These are phyloP conservation scores for Malbranchea zuffiana DNA, from an alignment of 2,329 filamentous ascomycete species.

Conservation along the genomic window DNA sequence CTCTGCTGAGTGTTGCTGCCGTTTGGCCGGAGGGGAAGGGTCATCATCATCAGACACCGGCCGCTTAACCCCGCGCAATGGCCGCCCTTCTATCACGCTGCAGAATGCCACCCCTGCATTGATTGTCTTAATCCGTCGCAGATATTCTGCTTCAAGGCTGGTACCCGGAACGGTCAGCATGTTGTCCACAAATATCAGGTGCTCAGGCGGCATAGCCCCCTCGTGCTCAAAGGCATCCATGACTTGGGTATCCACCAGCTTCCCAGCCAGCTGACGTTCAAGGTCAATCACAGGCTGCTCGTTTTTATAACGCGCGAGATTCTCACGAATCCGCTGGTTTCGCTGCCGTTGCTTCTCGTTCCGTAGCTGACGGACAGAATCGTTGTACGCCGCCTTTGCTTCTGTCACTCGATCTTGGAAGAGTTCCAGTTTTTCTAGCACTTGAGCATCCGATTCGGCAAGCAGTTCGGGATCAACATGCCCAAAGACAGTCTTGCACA, in stretches of 20 bases:
- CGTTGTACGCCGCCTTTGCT: slow-evolving; percentile 11
- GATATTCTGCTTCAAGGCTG: not conserved
- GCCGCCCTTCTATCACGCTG: not conserved
- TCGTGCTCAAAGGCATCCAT: slow-evolving; percentile 2
- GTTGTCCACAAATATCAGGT: slow-evolving; percentile 1
- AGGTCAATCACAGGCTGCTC: slow-evolving; percentile 5
- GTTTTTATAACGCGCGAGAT: slow-evolving; percentile 2
- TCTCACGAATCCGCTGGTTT: not conserved
- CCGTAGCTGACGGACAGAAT: slow-evolving; percentile 1
- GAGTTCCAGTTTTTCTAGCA: slow-evolving; percentile 13
- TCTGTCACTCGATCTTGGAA: slow-evolving; percentile 11
- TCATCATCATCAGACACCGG: slow-evolving; percentile 40
- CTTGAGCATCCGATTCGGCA: not conserved
- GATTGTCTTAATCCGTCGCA: not conserved
- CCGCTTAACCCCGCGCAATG: slow-evolving; percentile 2
- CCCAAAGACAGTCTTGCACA: slow-evolving; percentile 11
- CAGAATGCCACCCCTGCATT: slow-evolving; percentile 2
- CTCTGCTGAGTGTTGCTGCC: slow-evolving; percentile 17
- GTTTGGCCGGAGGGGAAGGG: slow-evolving; percentile 42
- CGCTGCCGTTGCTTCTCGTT: slow-evolving; percentile 2
- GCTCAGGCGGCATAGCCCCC: slow-evolving; percentile 3
- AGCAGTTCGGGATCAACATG: slow-evolving; percentile 2
- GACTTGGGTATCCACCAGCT: slow-evolving; percentile 6
- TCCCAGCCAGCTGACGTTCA: slow-evolving; percentile 2
- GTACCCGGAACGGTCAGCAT: slow-evolving; percentile 2